Base-by-base conservation (phyloP, 805 yeast species). In the Candida ipomoeae region DNA sequence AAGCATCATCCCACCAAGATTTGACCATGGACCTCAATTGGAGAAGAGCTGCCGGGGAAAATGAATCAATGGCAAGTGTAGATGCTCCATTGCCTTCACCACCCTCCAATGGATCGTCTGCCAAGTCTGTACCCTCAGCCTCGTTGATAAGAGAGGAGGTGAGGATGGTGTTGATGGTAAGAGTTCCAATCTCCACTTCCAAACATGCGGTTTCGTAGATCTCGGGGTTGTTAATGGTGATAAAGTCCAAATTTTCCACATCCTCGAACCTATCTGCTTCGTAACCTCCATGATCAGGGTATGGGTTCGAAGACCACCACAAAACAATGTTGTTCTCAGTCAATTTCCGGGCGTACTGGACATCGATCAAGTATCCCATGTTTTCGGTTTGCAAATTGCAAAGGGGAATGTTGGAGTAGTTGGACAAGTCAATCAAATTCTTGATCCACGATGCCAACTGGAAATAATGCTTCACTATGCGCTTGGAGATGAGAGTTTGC, bases 1-100 rank as follows among this genome's bases (percentile, higher is more conserved):
- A 68, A 0, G 97, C 97, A 61, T 83, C 86, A 60, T 89, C 95
- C 96, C 97, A 92, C 97, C 97, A 89, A 32, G 77, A 82, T 60
- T 86, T 89, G 11, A 94, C 86, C 78, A 94, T 71, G 6, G 77
- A 65, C 61, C 95, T 79, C 49, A 94, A 73, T 1, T 85, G 85
- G 8, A 74, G 66, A 54, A 94, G 72, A 2, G 97, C 87, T 0
- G 87, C 81, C 0, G 83, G 77, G 10, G 91, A 85, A 59, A 92
- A 91, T 0, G 96, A 80, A 64, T 92, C 96, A 57, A 85, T 88
- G 13, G 92, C 86, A 57, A 91, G 80, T 0, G 80, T 75, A 0
- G 77, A 66, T 1, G 73, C 67, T 4, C 77, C 78, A 48, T 70
- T 71, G 48, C 67, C 73, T 2, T 59, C 62, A 45, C 70, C 76